Evolutionary conservation across 1,284 basidiomycete species (phyloP), one percentile per base, ranked within the genome.

Genomic region (Calocybe gambosa): DNA sequence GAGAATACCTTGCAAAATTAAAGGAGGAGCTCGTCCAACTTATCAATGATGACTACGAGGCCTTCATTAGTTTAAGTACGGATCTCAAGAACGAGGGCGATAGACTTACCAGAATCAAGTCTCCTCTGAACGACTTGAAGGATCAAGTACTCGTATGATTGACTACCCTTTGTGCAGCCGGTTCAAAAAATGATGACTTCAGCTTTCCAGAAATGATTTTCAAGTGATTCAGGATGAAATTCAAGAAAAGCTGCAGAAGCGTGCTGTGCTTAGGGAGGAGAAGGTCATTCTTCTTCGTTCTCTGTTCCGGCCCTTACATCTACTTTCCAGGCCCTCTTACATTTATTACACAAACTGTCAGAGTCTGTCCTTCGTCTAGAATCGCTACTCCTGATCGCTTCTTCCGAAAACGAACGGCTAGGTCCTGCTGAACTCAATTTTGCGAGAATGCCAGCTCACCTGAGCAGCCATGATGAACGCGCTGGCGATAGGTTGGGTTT

Each of bases 11-110:
- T 48, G 78, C 80, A 0, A 73, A 77, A 12, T 69, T 99, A 55
- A 92, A 94, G 60, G 89, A 93, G 61, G 93, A 96, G 62, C 78
- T 99, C 23, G 91, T 97, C 23, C 84, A 83, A 59, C 81, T 98
- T 60, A 97, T 99, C 65, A 97, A 99, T 63, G 87, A 93, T 59
- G 94, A 98, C 67, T 98, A 98, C 64, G 93, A 93, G 63, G 93
- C 93, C 37, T 98, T 98, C 64, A 96, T 99, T 55, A 92, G 89
- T 55, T 74, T 99, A 19, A 94, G 93, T 53, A 93, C 89, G 1
- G 90, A 93, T 55, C 63, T 96, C 53, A 75, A 82, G 50, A 90
- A 87, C 25, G 93, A 96, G 64, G 89, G 89, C 1, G 71, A 73
- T 39, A 73, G 89, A 50, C 62, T 94, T 56, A 74, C 78, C 51